Percentiles rank a stretch among this genome's conserved stretches.
Conservation (phyloP, 2,329 filamentous ascomycete genomes). For the Zymoseptoria passerinii region DNA sequence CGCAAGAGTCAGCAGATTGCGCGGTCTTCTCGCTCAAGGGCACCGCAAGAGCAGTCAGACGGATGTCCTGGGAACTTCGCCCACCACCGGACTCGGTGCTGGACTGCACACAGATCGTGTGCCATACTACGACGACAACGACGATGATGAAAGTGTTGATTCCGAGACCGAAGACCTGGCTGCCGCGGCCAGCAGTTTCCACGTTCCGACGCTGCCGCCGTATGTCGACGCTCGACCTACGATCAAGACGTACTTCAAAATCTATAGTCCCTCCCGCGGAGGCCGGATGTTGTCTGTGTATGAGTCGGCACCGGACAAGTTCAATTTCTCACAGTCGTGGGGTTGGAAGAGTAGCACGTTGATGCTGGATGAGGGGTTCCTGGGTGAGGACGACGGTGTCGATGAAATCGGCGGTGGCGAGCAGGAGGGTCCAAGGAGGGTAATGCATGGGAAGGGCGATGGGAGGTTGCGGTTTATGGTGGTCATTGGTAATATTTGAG, state of each 20-base stretch:
- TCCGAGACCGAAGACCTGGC: slow-evolving; percentile 14
- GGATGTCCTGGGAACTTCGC: slow-evolving; percentile 13
- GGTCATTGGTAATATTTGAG: slow-evolving; percentile 46
- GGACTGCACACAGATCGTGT: not conserved
- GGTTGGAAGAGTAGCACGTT: slow-evolving; percentile 54
- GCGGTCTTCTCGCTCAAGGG: slow-evolving; percentile 21
- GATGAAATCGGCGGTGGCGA: slow-evolving; percentile 24
- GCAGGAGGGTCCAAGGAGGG: slow-evolving; percentile 13
- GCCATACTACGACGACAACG: slow-evolving; percentile 9
- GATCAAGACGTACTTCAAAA: slow-evolving; percentile 55
- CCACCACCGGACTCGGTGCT: not conserved
- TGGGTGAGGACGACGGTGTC: slow-evolving; percentile 27
- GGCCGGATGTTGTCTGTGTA: slow-evolving; percentile 52
- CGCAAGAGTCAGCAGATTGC: slow-evolving; percentile 16
- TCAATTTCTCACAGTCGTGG: slow-evolving; percentile 54
- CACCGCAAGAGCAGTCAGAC: slow-evolving; percentile 23
- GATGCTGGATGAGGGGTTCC: slow-evolving; percentile 44
- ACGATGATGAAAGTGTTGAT: slow-evolving; percentile 15
- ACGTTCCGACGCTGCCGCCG: slow-evolving; percentile 41
- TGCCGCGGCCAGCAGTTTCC: slow-evolving; percentile 16
- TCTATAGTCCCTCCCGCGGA: slow-evolving; percentile 51
- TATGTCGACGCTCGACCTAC: slow-evolving; percentile 50
- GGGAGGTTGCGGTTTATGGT: slow-evolving; percentile 51
- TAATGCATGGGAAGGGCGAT: slow-evolving; percentile 37
- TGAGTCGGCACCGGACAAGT: slow-evolving; percentile 49